A percentile compares a stretch with the other conserved stretches of the same genome.
These are phyloP conservation scores for Spergularia azorica DNA, from an alignment of 179 eudicot species.

Conservation along the genomic window DNA sequence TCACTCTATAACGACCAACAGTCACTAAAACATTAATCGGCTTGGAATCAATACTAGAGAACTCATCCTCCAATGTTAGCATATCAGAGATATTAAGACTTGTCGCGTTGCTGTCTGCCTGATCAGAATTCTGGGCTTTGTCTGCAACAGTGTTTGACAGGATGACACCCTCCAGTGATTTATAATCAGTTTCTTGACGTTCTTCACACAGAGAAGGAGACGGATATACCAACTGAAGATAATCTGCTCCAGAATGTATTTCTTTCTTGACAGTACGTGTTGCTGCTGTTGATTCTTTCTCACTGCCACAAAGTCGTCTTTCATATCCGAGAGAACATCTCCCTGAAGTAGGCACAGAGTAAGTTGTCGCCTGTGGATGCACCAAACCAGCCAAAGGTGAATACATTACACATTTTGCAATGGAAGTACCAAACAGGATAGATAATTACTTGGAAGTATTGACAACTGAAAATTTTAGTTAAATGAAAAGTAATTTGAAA, in stretches of 20 bases:
- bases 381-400: conserved; percentile 9
- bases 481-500: too few species aligned
- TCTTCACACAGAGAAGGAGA: not conserved
- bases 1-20: conserved; percentile 22
- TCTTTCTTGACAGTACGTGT: conserved; percentile 4
- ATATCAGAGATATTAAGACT: conserved; percentile 28
- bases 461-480: too few species aligned
- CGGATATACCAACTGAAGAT: conserved; percentile 1
- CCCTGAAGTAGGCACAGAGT: conserved; percentile 8
- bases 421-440: not conserved
- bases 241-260: not conserved
- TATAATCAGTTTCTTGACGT: not conserved
- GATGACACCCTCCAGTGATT: not conserved
- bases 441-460: too few species aligned
- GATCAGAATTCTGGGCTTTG: not conserved
- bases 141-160: not conserved
- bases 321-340: conserved; percentile 3
- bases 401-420: not conserved
- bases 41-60: conserved; percentile 21
- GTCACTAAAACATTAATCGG: not conserved
- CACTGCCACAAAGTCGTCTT: not conserved
- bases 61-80: conserved; percentile 22
- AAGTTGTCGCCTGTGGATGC: not conserved
- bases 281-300: conserved; percentile 19
- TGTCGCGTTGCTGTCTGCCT: conserved; percentile 3